Percentiles rank a stretch among this genome's conserved stretches.
These are phyloP conservation scores for Sodiomyces alkalinus DNA, from an alignment of 2,329 filamentous ascomycete genomes.

Conservation along the genomic window DNA sequence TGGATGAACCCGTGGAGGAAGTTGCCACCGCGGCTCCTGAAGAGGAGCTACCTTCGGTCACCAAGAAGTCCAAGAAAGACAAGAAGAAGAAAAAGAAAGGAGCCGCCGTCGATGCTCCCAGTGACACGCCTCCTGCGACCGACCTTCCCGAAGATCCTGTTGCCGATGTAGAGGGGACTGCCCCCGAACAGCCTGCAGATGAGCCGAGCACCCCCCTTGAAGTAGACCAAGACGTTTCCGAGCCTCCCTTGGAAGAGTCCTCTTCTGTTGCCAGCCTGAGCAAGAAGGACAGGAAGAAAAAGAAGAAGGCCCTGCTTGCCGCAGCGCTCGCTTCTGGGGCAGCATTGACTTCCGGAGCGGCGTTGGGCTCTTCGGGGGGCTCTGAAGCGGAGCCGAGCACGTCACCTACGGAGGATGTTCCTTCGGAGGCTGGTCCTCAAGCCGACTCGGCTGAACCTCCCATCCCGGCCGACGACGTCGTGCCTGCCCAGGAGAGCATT, in stretches of 20 bases:
- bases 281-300: conserved; percentile 6
- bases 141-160: no score
- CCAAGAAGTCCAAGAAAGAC: conserved; percentile 17
- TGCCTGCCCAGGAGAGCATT: no score
- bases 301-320: conserved; percentile 3
- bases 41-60: conserved; percentile 8
- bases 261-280: neutral
- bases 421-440: neutral
- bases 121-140: no score
- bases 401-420: neutral
- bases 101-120: no score
- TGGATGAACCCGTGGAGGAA: conserved; percentile 7
- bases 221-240: neutral
- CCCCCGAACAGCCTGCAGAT: neutral
- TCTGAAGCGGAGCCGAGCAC: no score
- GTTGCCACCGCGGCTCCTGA: conserved; percentile 4
- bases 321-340: conserved; percentile 2
- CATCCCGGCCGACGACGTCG: no score
- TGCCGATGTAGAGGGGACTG: conserved; percentile 1
- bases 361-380: no score
- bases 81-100: conserved; percentile 16
- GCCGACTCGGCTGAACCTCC: neutral
- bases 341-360: no score
- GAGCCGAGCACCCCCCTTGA: neutral
- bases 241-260: neutral